Percentiles rank a stretch among this genome's conserved stretches.
Evolutionary conservation across 129 eudicot species (phyloP).

Genomic region (Centaurea solstitialis): DNA sequence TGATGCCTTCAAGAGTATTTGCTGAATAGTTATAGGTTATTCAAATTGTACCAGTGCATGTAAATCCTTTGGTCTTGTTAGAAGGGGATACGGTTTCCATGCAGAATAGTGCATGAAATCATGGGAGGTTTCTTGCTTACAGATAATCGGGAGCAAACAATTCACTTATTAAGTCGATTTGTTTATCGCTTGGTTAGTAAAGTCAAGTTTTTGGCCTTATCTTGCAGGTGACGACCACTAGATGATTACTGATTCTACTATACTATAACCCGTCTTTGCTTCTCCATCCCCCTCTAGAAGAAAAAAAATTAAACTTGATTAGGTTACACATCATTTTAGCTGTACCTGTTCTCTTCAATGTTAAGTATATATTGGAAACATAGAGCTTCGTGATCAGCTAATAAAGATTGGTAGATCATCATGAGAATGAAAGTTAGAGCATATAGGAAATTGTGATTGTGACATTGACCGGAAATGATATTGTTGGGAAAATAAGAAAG

Average conservation of each 20-base stretch:
- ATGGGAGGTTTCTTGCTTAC: constrained; percentile 5
- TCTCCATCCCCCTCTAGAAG: too few relatives aligned
- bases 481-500: background rate
- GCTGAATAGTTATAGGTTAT: constrained; percentile 3
- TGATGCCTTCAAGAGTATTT: background rate
- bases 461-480: background rate
- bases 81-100: background rate
- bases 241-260: too few relatives aligned
- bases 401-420: constrained; percentile 2
- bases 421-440: background rate
- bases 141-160: background rate
- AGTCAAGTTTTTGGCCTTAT: too few relatives aligned
- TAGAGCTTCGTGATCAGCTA: background rate
- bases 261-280: too few relatives aligned
- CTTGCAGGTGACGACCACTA: too few relatives aligned
- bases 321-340: background rate
- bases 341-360: background rate
- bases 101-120: background rate
- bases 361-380: background rate
- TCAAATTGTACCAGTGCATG: background rate
- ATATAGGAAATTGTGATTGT: background rate
- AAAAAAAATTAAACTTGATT: background rate
- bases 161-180: background rate
- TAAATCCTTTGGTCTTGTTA: background rate
- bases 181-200: too few relatives aligned